These are phyloP conservation scores for Glutinoglossum americanum DNA, from an alignment of 495 filamentous ascomycete genomes.

Conservation along the genomic window DNA sequence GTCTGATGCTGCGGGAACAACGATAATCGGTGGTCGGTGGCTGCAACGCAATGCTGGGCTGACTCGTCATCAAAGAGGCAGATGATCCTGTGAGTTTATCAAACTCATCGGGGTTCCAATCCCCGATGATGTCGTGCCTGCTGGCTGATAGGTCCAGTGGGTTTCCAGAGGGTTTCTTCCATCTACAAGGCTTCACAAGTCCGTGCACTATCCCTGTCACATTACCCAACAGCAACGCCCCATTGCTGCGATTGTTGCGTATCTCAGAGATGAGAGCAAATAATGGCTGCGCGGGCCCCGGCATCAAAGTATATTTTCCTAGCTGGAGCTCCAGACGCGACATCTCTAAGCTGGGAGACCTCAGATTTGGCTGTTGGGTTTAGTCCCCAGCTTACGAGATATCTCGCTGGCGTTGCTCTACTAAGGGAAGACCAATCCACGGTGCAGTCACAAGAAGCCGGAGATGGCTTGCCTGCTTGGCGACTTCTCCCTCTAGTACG, in stretches of 20 bases:
- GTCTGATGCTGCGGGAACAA: too few species aligned
- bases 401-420: constrained; percentile 17
- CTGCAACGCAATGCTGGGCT: too few species aligned
- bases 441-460: not conserved
- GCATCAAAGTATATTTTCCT: constrained; percentile 25
- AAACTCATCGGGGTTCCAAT: not conserved
- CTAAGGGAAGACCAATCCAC: constrained; percentile 7
- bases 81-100: too few species aligned
- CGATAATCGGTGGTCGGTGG: too few species aligned
- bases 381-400: constrained; percentile 14
- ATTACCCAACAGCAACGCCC: not conserved
- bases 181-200: not conserved
- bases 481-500: constrained; percentile 23
- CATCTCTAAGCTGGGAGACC: constrained; percentile 32
- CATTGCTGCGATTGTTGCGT: not conserved
- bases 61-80: too few species aligned
- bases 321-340: constrained; percentile 35
- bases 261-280: not conserved
- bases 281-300: not conserved
- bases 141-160: not conserved
- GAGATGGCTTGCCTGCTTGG: constrained; percentile 17
- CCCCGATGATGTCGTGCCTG: not conserved
- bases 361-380: constrained; percentile 19
- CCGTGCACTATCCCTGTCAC: not conserved
- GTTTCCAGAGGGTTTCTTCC: not conserved